A percentile compares a stretch with the other conserved stretches of the same genome.
Evolutionary conservation across 1,284 basidiomycete species (phyloP).

Genomic region (Clitocybe nebularis): DNA sequence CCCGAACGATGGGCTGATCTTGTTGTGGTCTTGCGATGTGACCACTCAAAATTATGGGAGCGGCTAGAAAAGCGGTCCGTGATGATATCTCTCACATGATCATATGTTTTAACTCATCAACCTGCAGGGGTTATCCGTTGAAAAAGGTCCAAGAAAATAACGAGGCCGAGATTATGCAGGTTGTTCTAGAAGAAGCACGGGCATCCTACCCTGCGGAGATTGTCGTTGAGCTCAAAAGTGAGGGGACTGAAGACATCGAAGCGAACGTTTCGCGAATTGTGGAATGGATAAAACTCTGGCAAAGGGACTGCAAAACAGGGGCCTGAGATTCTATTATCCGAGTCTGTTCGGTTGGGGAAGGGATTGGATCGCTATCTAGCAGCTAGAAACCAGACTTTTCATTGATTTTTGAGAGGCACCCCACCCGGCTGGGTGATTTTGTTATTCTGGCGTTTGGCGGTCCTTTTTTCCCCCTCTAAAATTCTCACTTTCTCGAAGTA

Average conservation of each 20-base stretch:
- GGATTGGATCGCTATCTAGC: background rate
- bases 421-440: slow-evolving; percentile 30
- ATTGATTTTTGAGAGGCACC: slow-evolving; percentile 27
- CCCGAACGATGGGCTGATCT: slow-evolving; percentile 97
- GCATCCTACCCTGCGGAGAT: slow-evolving; percentile 84
- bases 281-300: slow-evolving; percentile 84
- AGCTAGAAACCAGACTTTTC: slow-evolving; percentile 24
- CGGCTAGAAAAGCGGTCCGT: slow-evolving; percentile 88
- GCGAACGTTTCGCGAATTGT: slow-evolving; percentile 83
- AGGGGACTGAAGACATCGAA: slow-evolving; percentile 80
- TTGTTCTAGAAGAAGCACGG: slow-evolving; percentile 85
- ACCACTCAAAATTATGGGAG: slow-evolving; percentile 89
- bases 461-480: slow-evolving; percentile 45
- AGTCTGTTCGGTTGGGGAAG: background rate
- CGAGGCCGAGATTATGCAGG: slow-evolving; percentile 97
- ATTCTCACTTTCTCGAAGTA: slow-evolving; percentile 49
- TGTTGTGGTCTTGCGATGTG: slow-evolving; percentile 90
- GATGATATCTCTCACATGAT: background rate
- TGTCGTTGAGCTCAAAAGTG: slow-evolving; percentile 83
- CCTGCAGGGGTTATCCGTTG: slow-evolving; percentile 74
- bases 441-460: slow-evolving; percentile 32
- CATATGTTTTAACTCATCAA: slow-evolving; percentile 6
- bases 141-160: slow-evolving; percentile 99
- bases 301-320: slow-evolving; percentile 40
- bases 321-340: slow-evolving; percentile 2